These are phyloP conservation scores for Penicillium psychrofluorescens DNA, from an alignment of 495 filamentous ascomycete genomes.

Conservation along the genomic window DNA sequence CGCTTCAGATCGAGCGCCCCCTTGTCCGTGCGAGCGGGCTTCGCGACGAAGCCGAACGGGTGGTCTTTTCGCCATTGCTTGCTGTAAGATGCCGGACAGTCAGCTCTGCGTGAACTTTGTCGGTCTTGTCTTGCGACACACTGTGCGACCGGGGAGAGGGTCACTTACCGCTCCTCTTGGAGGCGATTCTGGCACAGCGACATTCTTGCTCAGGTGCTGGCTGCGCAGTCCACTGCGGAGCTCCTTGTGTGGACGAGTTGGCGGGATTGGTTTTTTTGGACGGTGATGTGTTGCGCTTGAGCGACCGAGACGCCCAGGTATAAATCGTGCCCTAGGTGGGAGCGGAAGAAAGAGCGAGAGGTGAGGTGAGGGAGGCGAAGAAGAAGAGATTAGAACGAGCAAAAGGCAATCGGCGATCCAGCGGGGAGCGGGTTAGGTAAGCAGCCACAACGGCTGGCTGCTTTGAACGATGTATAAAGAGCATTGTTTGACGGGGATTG, in stretches of 20 bases:
- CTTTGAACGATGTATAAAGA: no score
- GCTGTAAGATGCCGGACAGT: slow-evolving; percentile 34
- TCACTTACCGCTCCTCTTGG: slow-evolving; percentile 76
- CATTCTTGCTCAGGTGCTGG: slow-evolving; percentile 44
- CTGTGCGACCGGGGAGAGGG: background rate
- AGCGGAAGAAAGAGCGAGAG: slow-evolving; percentile 1
- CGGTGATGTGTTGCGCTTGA: no score
- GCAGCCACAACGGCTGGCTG: no score
- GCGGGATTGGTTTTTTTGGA: no score
- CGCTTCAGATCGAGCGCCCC: slow-evolving; percentile 86
- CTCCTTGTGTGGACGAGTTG: no score
- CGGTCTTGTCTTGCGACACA: no score
- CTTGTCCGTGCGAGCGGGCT: slow-evolving; percentile 69
- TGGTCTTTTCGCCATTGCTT: slow-evolving; percentile 97
- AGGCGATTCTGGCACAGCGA: slow-evolving; percentile 83
- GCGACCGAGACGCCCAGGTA: no score
- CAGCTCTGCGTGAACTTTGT: slow-evolving; percentile 4
- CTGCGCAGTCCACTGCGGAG: background rate
- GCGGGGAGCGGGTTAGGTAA: background rate
- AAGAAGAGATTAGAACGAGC: background rate
- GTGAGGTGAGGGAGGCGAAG: background rate
- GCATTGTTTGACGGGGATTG: no score
- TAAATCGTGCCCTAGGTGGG: background rate
- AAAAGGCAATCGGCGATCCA: background rate
- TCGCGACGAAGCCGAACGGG: slow-evolving; percentile 94